Percentiles rank a stretch among this genome's conserved stretches.
phyloP scores from a whole-genome alignment of 805 yeast species.

The Nadsonia fulvescens region DNA sequence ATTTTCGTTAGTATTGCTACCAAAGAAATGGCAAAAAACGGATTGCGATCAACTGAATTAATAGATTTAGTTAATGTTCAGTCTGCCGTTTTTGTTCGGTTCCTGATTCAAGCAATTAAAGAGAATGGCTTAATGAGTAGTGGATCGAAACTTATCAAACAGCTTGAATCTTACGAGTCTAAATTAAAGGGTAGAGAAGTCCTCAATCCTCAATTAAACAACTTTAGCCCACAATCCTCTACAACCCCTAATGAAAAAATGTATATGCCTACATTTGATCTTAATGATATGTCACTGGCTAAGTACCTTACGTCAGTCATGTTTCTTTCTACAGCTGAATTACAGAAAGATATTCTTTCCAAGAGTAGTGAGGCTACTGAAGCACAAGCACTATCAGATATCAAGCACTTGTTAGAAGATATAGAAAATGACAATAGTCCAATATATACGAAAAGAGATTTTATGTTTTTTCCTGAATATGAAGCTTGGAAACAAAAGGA shows the following conservation, averaged over 20 bases:
- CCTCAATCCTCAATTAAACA: conserved; percentile 4
- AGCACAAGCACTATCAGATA: conserved; percentile 17
- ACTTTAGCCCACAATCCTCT: too few relatives aligned
- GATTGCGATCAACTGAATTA: conserved; percentile 23
- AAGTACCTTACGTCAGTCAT: conserved; percentile 32
- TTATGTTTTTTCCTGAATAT: conserved; percentile 19
- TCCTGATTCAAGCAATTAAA: conserved; percentile 12
- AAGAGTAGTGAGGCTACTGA: conserved; percentile 25
- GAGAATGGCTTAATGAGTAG: too few relatives aligned
- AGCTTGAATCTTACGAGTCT: conserved; percentile 11
- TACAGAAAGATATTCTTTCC: conserved; percentile 37
- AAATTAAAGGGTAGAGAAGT: conserved; percentile 8
- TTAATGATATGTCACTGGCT: conserved; percentile 38
- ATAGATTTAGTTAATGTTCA: conserved; percentile 12
- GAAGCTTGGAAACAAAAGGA: conserved; percentile 26
- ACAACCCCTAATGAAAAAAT: too few relatives aligned
- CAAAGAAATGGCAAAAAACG: conserved; percentile 13
- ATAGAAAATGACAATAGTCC: conserved; percentile 18
- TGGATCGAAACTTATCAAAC: conserved; percentile 10
- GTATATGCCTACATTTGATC: conserved; percentile 32
- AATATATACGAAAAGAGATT: conserved; percentile 20
- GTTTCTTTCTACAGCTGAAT: conserved; percentile 24
- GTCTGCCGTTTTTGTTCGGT: conserved; percentile 15
- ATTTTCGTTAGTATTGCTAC: conserved; percentile 17
- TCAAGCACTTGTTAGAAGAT: conserved; percentile 11